Conservation (phyloP, 176 grass and related monocot species). For the Paspalum notatum region DNA sequence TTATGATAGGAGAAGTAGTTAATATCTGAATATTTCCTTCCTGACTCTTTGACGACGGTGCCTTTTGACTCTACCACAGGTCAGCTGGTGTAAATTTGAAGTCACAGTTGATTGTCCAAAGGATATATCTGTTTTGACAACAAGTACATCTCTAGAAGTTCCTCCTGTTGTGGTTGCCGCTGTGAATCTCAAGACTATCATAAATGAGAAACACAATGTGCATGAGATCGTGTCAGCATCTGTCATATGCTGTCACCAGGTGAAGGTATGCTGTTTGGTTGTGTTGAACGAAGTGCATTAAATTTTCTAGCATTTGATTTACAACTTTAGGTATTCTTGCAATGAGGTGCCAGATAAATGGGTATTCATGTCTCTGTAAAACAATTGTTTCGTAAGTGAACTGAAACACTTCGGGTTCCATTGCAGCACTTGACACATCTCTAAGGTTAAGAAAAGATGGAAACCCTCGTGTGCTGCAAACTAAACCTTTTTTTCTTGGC, state of each 20-base stretch:
- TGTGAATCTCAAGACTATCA: constrained; percentile 93
- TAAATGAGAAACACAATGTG: constrained; percentile 77
- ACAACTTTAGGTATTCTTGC: constrained; percentile 23
- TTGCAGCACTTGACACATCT: background rate
- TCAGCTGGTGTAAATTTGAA: constrained; percentile 99
- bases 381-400: constrained; percentile 4
- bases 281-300: background rate
- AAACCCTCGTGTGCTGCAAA: constrained; percentile 8
- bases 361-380: constrained; percentile 13
- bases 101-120: constrained; percentile 83
- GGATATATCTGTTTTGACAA: constrained; percentile 68
- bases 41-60: background rate
- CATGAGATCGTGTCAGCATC: constrained; percentile 99
- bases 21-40: background rate
- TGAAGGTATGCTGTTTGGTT: constrained; percentile 70
- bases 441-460: background rate
- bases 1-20: background rate
- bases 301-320: constrained; percentile 30
- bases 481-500: constrained; percentile 23
- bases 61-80: constrained; percentile 61
- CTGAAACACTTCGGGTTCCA: background rate
- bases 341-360: constrained; percentile 20
- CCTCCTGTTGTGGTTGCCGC: constrained; percentile 78
- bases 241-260: constrained; percentile 83
- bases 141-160: constrained; percentile 61